A percentile compares a stretch with the other conserved stretches of the same genome.
Evolutionary conservation across 2,329 filamentous ascomycete genomes (phyloP).

Genomic region (Microdochium trichocladiopsis): DNA sequence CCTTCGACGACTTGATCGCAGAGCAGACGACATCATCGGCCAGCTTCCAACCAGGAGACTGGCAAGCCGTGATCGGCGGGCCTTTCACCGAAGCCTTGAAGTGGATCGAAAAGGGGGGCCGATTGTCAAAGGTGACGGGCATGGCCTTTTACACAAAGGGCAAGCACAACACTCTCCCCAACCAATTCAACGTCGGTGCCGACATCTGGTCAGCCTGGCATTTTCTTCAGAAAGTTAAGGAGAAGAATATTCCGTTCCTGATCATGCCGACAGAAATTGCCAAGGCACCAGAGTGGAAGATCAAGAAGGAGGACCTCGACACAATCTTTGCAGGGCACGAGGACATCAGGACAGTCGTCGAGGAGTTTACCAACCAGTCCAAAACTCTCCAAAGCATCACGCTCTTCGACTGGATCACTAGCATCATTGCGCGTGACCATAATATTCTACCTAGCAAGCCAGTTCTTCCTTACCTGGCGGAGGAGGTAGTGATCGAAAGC

Average conservation of each 20-base stretch:
- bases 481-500: no score
- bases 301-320: neutral
- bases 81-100: neutral
- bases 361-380: neutral
- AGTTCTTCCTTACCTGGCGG: no score
- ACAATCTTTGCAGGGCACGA: neutral
- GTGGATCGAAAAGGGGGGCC: neutral
- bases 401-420: neutral
- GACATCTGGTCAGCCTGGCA: neutral
- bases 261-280: neutral
- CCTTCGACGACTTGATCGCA: neutral
- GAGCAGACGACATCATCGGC: no score
- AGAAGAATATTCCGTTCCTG: neutral
- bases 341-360: neutral
- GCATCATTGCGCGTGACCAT: neutral
- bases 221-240: neutral
- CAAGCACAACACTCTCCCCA: neutral
- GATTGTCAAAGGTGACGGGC: neutral
- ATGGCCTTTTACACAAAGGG: neutral
- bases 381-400: neutral
- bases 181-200: neutral
- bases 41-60: no score
- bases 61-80: neutral
- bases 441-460: neutral
- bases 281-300: neutral